phyloP scores from a whole-genome alignment of 176 grass and related monocot genomes.

The Thinopyrum elongatum region DNA sequence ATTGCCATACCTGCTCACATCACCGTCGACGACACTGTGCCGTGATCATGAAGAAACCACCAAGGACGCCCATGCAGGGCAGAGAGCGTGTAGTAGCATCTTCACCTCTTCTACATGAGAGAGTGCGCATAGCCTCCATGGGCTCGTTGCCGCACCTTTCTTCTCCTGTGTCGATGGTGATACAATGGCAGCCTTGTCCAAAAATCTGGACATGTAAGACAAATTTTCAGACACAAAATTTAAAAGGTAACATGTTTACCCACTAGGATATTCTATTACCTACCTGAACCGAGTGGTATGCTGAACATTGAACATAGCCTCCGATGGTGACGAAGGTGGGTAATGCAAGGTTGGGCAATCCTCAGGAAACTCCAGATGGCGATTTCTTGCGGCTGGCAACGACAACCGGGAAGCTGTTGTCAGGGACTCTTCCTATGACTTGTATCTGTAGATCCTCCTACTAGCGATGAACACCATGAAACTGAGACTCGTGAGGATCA shows the following conservation, averaged over 20 bases:
- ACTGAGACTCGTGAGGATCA: background rate
- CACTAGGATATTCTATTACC: background rate
- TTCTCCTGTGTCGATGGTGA: background rate
- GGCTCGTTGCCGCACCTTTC: background rate
- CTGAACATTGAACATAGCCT: background rate
- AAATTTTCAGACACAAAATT: background rate
- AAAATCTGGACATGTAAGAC: conserved; percentile 25
- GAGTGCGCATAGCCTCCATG: conserved; percentile 44
- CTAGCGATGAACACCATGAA: conserved; percentile 21
- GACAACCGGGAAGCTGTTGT: conserved; percentile 34
- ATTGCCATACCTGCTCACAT: conserved; percentile 49
- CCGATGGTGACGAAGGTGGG: background rate
- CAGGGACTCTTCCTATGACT: conserved; percentile 24
- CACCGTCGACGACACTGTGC: conserved; percentile 37
- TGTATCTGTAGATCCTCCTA: conserved; percentile 29
- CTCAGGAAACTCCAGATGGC: background rate
- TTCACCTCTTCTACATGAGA: conserved; percentile 65
- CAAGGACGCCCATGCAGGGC: conserved; percentile 22
- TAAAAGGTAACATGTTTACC: background rate
- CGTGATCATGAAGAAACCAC: conserved; percentile 25
- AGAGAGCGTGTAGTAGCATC: conserved; percentile 28
- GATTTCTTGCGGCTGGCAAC: conserved; percentile 36
- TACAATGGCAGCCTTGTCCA: conserved; percentile 53
- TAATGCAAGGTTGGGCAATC: conserved; percentile 5
- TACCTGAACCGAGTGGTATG: conserved; percentile 5